Evolutionary conservation across 164 flowering plant species (phyloP).

Genomic region (Akebia trifoliata): DNA sequence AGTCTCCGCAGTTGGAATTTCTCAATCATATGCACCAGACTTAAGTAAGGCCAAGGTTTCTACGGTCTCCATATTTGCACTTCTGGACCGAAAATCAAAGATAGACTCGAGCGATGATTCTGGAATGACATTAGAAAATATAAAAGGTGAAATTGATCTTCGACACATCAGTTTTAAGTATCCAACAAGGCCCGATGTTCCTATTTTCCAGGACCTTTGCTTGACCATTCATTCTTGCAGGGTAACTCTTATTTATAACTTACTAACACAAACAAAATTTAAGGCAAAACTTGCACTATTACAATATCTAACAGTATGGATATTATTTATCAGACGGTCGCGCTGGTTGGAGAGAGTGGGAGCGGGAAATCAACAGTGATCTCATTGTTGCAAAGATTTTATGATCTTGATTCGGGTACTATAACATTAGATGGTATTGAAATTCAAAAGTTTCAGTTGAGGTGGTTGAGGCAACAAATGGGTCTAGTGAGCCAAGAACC

Average conservation of each 20-base stretch:
- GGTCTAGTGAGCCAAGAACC: conserved; percentile 37
- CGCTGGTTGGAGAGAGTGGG: conserved; percentile 36
- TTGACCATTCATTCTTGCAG: conserved; percentile 36
- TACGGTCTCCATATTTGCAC: conserved; percentile 40
- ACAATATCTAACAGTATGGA: not conserved
- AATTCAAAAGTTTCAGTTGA: conserved; percentile 25
- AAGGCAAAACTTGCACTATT: not conserved
- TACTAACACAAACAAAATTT: not conserved
- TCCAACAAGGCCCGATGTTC: conserved; percentile 42
- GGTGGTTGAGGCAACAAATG: conserved; percentile 27
- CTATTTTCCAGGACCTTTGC: conserved; percentile 39
- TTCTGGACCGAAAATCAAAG: conserved; percentile 44
- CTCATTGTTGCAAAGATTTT: conserved; percentile 31
- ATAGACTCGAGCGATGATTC: conserved; percentile 42
- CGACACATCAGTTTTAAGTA: conserved; percentile 46
- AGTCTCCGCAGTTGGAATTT: conserved; percentile 36
- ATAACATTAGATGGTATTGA: conserved; percentile 28
- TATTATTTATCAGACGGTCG: conserved; percentile 19
- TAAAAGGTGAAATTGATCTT: conserved; percentile 48
- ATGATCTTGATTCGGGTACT: conserved; percentile 28
- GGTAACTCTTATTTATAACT: conserved; percentile 23
- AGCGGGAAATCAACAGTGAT: conserved; percentile 35
- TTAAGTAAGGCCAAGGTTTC: conserved; percentile 35
- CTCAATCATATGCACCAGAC: conserved; percentile 45
- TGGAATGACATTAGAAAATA: conserved; percentile 32